Percentiles rank a stretch among this genome's conserved stretches.
These are phyloP conservation scores for Mortierella sp. DNA, from an alignment of 371 early-diverging fungal species.

Conservation along the genomic window DNA sequence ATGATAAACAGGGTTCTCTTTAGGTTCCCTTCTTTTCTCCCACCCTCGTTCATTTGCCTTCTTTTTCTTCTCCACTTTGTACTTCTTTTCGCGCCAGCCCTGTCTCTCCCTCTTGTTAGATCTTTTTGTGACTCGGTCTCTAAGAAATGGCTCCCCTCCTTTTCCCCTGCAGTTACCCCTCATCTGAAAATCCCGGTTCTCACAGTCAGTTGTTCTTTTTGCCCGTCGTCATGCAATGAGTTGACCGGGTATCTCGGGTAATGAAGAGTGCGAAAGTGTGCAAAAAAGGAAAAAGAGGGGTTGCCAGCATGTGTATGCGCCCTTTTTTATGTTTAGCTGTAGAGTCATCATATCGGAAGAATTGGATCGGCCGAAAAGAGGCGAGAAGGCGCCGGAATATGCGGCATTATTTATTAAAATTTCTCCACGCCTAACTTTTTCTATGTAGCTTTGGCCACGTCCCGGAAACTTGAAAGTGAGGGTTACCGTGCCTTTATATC, in stretches of 20 bases:
- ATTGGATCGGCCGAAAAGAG: conserved; percentile 5
- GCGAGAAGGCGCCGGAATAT: conserved; percentile 4
- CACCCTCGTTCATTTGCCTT: not conserved
- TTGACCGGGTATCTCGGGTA: not conserved
- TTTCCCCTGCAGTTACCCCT: not conserved
- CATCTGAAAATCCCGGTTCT: too few species aligned
- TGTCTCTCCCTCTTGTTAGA: not conserved
- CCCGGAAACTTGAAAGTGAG: not conserved
- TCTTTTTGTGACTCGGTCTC: too few species aligned
- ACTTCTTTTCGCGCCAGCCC: not conserved
- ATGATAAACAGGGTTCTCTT: not conserved
- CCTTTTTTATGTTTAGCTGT: not conserved
- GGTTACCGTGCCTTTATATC: too few species aligned
- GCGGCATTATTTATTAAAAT: not conserved
- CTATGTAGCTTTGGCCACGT: not conserved
- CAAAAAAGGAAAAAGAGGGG: not conserved
- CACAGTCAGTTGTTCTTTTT: too few species aligned
- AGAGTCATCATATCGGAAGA: conserved; percentile 11
- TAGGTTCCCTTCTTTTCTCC: not conserved
- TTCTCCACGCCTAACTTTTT: not conserved
- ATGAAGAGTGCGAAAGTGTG: not conserved
- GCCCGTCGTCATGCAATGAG: not conserved
- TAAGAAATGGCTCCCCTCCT: not conserved
- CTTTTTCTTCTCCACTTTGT: not conserved
- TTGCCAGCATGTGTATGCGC: conserved; percentile 6